Conservation (phyloP, 805 yeast species). For the Ogataea henricii region DNA sequence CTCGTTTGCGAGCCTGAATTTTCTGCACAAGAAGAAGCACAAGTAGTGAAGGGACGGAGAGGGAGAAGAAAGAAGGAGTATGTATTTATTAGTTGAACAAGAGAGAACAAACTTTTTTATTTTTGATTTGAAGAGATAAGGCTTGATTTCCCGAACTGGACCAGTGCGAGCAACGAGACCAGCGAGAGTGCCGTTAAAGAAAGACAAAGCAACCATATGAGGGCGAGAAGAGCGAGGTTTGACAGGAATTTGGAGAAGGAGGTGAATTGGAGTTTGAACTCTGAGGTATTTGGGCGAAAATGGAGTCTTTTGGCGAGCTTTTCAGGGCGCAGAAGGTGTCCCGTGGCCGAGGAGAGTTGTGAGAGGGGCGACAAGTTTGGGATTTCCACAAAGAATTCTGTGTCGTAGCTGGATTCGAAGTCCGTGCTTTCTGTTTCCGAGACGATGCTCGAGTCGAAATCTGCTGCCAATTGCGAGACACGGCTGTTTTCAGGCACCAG, state of each 20-base stretch:
- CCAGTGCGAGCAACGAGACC: background rate
- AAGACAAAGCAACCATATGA: background rate
- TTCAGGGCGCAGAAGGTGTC: no score
- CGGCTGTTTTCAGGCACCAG: background rate
- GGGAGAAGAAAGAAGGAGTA: no score
- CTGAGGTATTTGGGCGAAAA: no score
- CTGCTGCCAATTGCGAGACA: background rate
- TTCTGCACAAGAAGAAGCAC: constrained; percentile 25
- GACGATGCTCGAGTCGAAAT: background rate
- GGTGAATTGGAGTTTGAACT: background rate
- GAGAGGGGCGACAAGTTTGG: background rate
- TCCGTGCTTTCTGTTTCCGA: background rate
- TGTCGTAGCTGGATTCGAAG: background rate
- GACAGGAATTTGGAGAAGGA: background rate
- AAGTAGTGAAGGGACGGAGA: no score
- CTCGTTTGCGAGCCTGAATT: constrained; percentile 27
- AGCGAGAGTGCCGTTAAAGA: background rate
- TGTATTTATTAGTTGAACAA: background rate
- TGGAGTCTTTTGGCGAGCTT: no score
- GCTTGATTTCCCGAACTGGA: background rate
- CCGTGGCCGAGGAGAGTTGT: no score
- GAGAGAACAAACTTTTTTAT: background rate
- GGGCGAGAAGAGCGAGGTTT: background rate
- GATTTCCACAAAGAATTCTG: background rate
- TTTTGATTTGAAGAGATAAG: no score